These are phyloP conservation scores for Metschnikowia santaceciliae DNA, from an alignment of 805 yeast species.

Conservation along the genomic window DNA sequence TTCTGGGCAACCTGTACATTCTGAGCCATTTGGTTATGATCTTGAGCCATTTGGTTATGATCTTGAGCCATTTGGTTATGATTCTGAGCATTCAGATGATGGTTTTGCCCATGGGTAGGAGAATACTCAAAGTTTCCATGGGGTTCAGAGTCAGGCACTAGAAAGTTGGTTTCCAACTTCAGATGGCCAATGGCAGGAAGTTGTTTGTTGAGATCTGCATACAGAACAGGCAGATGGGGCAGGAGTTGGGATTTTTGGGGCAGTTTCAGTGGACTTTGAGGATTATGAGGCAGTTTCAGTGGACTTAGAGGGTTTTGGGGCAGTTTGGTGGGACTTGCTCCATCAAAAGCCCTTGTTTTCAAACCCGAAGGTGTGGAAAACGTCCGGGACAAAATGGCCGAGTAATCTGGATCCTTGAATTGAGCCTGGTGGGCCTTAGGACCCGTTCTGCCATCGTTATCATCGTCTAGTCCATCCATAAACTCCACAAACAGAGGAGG, in stretches of 20 bases:
- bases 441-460: slow-evolving; percentile 6
- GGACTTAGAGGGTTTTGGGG: neutral
- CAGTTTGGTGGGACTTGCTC: neutral
- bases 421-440: slow-evolving; percentile 23
- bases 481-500: slow-evolving; percentile 66
- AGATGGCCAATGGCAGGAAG: slow-evolving; percentile 9
- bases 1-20: too few species aligned
- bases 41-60: too few species aligned
- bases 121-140: too few species aligned
- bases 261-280: neutral
- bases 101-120: too few species aligned
- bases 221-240: neutral
- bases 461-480: slow-evolving; percentile 34
- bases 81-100: too few species aligned
- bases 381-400: slow-evolving; percentile 18
- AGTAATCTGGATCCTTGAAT: slow-evolving; percentile 32
- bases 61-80: too few species aligned
- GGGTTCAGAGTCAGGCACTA: neutral
- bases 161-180: neutral
- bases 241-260: neutral
- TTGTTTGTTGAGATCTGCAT: slow-evolving; percentile 6
- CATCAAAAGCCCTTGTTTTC: neutral
- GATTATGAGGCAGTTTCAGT: too few species aligned
- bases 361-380: slow-evolving; percentile 15
- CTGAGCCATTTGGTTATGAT: too few species aligned